Percentiles rank a stretch among this genome's conserved stretches.
These are phyloP conservation scores for Apostasia shenzhenica DNA, from an alignment of 106 monocot genomes.

Conservation along the genomic window DNA sequence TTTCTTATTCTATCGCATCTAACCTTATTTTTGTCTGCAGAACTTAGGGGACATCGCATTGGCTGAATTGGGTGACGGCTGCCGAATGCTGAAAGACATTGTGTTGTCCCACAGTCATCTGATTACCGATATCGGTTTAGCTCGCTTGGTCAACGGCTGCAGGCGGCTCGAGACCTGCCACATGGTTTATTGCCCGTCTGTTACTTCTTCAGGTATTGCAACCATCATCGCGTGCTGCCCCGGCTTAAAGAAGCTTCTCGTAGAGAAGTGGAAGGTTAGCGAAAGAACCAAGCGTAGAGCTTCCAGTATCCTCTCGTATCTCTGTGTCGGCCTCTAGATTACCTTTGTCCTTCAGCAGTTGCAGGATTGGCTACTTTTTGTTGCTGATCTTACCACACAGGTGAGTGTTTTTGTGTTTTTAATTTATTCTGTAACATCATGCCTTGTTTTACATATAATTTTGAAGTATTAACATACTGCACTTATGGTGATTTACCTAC, in stretches of 20 bases:
- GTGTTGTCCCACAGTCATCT: slow-evolving; percentile 66
- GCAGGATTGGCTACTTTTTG: too few relatives aligned
- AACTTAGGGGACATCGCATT: slow-evolving; percentile 57
- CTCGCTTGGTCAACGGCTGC: slow-evolving; percentile 73
- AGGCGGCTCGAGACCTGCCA: slow-evolving; percentile 64
- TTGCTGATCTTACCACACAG: too few relatives aligned
- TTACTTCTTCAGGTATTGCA: slow-evolving; percentile 76
- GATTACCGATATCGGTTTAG: slow-evolving; percentile 74
- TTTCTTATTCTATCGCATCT: too few relatives aligned
- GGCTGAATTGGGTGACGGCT: slow-evolving; percentile 69
- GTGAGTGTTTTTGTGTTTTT: too few relatives aligned
- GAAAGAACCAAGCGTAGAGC: slow-evolving; percentile 69
- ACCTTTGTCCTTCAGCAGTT: neutral
- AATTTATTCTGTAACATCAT: too few relatives aligned
- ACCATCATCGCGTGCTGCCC: slow-evolving; percentile 73
- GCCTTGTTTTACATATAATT: too few relatives aligned
- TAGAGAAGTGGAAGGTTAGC: slow-evolving; percentile 92
- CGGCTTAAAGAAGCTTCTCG: slow-evolving; percentile 68
- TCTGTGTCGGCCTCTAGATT: slow-evolving; percentile 64
- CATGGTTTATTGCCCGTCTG: slow-evolving; percentile 82
- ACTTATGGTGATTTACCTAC: too few relatives aligned
- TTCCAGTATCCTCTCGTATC: slow-evolving; percentile 52
- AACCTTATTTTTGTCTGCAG: slow-evolving; percentile 24
- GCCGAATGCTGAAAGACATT: slow-evolving; percentile 65
- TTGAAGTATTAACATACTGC: too few relatives aligned